phyloP scores from a whole-genome alignment of 305 asterid genomes.

The Plantago rigida region DNA sequence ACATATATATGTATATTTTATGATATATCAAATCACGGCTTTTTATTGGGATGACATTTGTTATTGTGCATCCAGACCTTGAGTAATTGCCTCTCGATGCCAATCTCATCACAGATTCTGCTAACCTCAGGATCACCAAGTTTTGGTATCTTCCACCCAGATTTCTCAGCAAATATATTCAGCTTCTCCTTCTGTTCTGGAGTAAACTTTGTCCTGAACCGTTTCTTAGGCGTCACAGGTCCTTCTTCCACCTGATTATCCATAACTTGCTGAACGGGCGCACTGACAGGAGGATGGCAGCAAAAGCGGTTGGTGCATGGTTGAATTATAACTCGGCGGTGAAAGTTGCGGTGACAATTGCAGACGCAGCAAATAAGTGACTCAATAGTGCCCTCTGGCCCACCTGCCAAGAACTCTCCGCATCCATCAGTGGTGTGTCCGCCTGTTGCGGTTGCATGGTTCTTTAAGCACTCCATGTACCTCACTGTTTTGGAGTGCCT shows the following conservation, averaged over 20 bases:
- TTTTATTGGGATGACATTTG: constrained; percentile 22
- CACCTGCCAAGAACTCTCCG: constrained; percentile 44
- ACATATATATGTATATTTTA: too few relatives aligned
- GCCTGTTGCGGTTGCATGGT: constrained; percentile 42
- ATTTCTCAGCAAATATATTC: constrained; percentile 27
- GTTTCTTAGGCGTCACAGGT: constrained; percentile 17
- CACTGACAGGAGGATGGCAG: neutral
- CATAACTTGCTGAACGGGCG: neutral
- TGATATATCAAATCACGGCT: neutral
- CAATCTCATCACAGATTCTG: constrained; percentile 30
- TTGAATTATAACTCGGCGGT: constrained; percentile 16
- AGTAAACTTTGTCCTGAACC: constrained; percentile 32
- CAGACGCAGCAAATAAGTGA: constrained; percentile 46
- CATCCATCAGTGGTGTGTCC: constrained; percentile 42
- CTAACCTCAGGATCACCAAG: constrained; percentile 26
- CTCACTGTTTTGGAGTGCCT: constrained; percentile 6
- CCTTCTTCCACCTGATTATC: neutral
- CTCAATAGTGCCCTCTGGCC: constrained; percentile 33
- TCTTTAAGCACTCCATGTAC: constrained; percentile 50
- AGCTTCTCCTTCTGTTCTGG: constrained; percentile 33
- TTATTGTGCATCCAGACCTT: constrained; percentile 42
- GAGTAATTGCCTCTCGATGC: constrained; percentile 30
- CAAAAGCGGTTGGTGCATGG: neutral
- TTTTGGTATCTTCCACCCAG: constrained; percentile 30
- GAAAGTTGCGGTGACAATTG: constrained; percentile 49